Base-by-base conservation (phyloP, 108 stramenopile species). In the Conticribra weissflogii region DNA sequence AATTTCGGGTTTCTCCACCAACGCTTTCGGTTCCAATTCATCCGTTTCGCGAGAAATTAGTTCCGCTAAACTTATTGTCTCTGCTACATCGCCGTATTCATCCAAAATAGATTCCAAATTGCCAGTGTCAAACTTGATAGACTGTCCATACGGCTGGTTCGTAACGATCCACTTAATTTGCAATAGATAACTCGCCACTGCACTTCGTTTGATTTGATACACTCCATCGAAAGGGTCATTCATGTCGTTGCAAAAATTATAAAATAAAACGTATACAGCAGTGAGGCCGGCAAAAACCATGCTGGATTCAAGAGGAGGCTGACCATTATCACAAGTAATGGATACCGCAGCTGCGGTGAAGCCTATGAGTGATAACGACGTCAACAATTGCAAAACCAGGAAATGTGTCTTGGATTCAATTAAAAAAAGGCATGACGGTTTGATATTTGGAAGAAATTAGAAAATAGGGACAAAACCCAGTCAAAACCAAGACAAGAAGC, bases 151-250 rank as follows among this genome's bases (percentile, higher is more conserved):
- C 7, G 84, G 86, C 65, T 90, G 79, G 63, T 82, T 83, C 12
- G 72, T 77, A 14, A 91, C 83, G 19, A 91, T 54, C 85, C 81
- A 83, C 65, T 88, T 91, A 19, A 72, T 74, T 63, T 84, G 73
- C 14, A 91, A 50, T 47, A 91, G 65, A 55, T 88, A 76, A 25
- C 70, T 74, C 9, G 89, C 89, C 14, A 81, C 72, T 2, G 67
- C 47, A 34, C 72, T 71, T 22, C 89, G 70, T 34, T 86, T 83
- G 34, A 91, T 71, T 62, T 91, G 89, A 61, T 87, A 91, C 0
- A 91, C 79, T 1, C 89, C 89, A 33, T 67, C 52, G 33, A 87
- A 91, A 2, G 86, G 85, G 41, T 85, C 63, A 62, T 91, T 91
- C 58, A 91, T 64, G 62, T 91, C 89, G 16, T 57, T 36, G 8